These are phyloP conservation scores for Chlamydomonas urium DNA, from an alignment of 139 green algal species.

Conservation along the genomic window DNA sequence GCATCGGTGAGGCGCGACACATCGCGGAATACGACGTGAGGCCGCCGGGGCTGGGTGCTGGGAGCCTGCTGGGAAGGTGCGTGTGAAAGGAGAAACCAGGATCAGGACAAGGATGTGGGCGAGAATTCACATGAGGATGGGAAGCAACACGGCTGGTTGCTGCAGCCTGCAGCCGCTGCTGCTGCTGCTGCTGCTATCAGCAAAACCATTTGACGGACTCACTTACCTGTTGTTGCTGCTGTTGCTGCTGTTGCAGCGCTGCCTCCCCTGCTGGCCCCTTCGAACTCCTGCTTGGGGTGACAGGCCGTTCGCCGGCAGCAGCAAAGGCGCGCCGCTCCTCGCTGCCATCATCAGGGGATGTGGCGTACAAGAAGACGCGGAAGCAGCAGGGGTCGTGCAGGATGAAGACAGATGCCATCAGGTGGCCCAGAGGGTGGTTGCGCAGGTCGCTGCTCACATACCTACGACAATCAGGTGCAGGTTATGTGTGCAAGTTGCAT, in stretches of 20 bases:
- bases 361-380: slow-evolving; percentile 84
- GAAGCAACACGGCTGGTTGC: no score
- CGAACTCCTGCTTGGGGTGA: no score
- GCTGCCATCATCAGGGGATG: slow-evolving; percentile 66
- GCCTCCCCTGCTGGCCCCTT: no score
- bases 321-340: slow-evolving; percentile 37
- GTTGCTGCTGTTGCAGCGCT: background rate
- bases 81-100: no score
- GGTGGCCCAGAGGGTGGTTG: slow-evolving; percentile 87
- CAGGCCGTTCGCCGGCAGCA: background rate
- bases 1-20: background rate
- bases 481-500: no score
- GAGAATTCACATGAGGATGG: no score
- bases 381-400: slow-evolving; percentile 68
- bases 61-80: no score
- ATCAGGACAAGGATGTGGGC: no score
- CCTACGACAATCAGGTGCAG: slow-evolving; percentile 40
- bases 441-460: slow-evolving; percentile 90
- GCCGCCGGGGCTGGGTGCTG: no score
- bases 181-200: no score
- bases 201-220: background rate
- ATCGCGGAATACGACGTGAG: no score
- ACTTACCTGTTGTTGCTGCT: background rate
- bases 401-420: slow-evolving; percentile 90
- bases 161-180: no score